These are phyloP conservation scores for Monosporascus sp. DNA, from an alignment of 2,329 filamentous ascomycete species.

Conservation along the genomic window DNA sequence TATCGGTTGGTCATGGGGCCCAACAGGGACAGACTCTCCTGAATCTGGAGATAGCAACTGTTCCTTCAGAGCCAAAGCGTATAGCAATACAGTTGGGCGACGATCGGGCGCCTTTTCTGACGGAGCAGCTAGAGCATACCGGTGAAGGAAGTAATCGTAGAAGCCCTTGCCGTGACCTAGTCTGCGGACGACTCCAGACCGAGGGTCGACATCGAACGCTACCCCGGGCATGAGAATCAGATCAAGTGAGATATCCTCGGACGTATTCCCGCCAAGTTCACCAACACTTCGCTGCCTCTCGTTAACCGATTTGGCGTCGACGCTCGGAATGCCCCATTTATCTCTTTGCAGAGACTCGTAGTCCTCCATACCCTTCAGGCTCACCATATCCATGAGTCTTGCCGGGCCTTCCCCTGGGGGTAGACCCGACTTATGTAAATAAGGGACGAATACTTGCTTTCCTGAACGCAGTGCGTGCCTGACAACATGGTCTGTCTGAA, in stretches of 20 bases:
- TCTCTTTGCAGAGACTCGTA: constrained; percentile 73
- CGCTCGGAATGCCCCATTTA: constrained; percentile 91
- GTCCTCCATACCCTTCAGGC: constrained; percentile 66
- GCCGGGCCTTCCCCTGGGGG: constrained; percentile 48
- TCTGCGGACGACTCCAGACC: constrained; percentile 56
- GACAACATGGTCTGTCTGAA: constrained; percentile 79
- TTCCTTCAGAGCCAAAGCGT: constrained; percentile 80
- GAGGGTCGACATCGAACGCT: constrained; percentile 68
- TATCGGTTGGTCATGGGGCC: constrained; percentile 70
- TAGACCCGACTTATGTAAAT: constrained; percentile 62
- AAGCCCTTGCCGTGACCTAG: constrained; percentile 95
- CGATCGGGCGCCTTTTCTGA: constrained; percentile 27
- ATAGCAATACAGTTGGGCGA: constrained; percentile 43
- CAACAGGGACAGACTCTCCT: constrained; percentile 65
- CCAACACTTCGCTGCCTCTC: constrained; percentile 70
- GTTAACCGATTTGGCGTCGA: constrained; percentile 59
- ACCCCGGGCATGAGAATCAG: constrained; percentile 89
- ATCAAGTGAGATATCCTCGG: constrained; percentile 57
- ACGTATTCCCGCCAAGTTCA: constrained; percentile 41
- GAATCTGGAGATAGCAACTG: constrained; percentile 63
- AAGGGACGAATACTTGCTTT: constrained; percentile 89
- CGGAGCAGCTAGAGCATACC: constrained; percentile 49
- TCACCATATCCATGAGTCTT: constrained; percentile 91
- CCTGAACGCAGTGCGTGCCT: constrained; percentile 69
- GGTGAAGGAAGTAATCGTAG: constrained; percentile 88